Evolutionary conservation across 306 rosid genomes (phyloP), one percentile per base, ranked within the genome.

Genomic region (Dryas drummondii): DNA sequence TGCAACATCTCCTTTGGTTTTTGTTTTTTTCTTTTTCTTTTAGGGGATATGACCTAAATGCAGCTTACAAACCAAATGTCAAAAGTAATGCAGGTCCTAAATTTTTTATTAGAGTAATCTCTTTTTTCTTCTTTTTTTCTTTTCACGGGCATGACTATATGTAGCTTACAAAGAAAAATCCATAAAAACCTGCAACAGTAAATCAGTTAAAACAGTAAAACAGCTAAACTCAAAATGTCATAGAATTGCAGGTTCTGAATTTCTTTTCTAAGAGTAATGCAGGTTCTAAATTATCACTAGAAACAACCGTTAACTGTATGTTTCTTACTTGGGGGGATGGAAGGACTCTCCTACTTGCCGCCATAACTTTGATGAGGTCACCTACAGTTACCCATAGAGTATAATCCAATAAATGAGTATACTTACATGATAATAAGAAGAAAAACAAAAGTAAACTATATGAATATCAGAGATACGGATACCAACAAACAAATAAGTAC

Each of bases 311-410:
- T 60, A 51, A 15, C 27, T 63, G 8, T 19, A 42, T 44, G 65
- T 52, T 80, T 48, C 93, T 89, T 87, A 91, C 96, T 89, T 89
- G 27, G 96, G 97, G 75, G 97, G 97, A 73, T 89, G 86, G 88
- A 92, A 92, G 57, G 96, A 90, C 85, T 92, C 97, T 84, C 96
- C 97, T 49, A 92, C 93, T 92, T 88, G 96, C 77, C 97, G 91
- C 97, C 97, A 89, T 73, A 92, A 79, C 84, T 92, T 92, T 57
- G 90, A 83, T 63, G 86, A 69, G 70, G 96, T 92, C 85, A 92
- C 97, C 97, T 89, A 70, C 82, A 77, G 73, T 67, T 70, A 65
- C 72, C 72, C 42, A 69, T 52, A 74, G 56, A 76, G 58, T 50
- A 71, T 69, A 67, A 65, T 71, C 65, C 74, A 40, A 41, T 41